Conservation (phyloP, 2,329 filamentous ascomycete species). For the Diplodia scrobiculata region DNA sequence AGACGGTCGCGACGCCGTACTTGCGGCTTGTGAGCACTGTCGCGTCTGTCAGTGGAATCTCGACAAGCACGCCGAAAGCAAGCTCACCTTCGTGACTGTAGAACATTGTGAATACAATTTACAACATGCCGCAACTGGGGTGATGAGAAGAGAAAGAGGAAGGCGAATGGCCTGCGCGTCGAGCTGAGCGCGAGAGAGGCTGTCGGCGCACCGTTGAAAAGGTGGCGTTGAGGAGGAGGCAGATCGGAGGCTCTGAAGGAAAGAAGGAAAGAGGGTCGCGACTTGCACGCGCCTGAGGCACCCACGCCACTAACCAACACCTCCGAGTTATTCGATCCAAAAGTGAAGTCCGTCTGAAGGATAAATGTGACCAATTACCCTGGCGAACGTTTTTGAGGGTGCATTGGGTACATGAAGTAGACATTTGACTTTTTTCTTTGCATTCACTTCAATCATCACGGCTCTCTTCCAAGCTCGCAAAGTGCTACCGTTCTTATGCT, state of each 20-base stretch:
- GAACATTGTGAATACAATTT: slow-evolving; percentile 66
- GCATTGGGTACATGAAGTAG: too few relatives aligned
- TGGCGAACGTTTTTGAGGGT: too few relatives aligned
- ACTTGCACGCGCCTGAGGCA: not conserved
- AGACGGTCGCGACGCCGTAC: slow-evolving; percentile 92
- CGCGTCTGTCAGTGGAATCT: slow-evolving; percentile 33
- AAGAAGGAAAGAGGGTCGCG: not conserved
- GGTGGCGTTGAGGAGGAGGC: not conserved
- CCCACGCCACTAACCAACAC: not conserved
- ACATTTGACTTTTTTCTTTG: too few relatives aligned
- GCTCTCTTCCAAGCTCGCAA: slow-evolving; percentile 10
- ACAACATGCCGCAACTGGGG: not conserved
- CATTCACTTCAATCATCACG: not conserved
- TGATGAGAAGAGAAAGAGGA: not conserved
- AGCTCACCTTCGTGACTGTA: slow-evolving; percentile 88
- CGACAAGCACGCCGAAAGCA: not conserved
- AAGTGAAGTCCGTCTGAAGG: too few relatives aligned
- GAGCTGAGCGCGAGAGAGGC: not conserved
- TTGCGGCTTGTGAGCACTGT: slow-evolving; percentile 78
- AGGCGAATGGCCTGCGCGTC: not conserved
- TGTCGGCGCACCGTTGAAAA: not conserved
- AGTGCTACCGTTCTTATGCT: slow-evolving; percentile 12
- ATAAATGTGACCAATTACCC: too few relatives aligned
- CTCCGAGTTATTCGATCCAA: not conserved
- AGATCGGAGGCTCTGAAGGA: not conserved